Percentiles rank a stretch among this genome's conserved stretches.
phyloP scores from a whole-genome alignment of 1,139 yeast genomes.

The Petasospora rhodanensis region DNA sequence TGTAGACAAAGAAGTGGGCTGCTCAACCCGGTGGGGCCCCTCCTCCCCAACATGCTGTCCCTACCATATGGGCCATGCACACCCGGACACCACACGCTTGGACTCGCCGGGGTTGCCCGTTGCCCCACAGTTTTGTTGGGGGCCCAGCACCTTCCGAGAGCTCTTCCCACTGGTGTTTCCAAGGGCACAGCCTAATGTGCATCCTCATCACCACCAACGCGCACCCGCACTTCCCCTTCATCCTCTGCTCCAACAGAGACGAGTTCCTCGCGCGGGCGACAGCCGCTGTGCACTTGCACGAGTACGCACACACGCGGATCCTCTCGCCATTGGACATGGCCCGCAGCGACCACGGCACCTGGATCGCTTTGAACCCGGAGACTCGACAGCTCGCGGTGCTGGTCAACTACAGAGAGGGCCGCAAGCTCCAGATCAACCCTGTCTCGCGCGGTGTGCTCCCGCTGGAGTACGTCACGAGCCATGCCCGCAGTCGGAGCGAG shows the following conservation, averaged over 20 bases:
- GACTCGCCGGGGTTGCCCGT: too few relatives aligned
- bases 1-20: too few relatives aligned
- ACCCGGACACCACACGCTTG: too few relatives aligned
- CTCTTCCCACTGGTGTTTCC: too few relatives aligned
- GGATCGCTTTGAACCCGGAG: conserved; percentile 70
- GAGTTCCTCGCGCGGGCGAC: conserved; percentile 78
- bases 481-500: conserved; percentile 33
- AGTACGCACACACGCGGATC: conserved; percentile 33
- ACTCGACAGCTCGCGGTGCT: conserved; percentile 67
- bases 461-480: conserved; percentile 44
- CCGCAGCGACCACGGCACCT: conserved; percentile 76
- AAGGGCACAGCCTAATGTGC: conserved; percentile 50
- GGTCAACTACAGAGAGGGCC: conserved; percentile 59
- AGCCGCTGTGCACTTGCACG: conserved; percentile 50
- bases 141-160: background rate
- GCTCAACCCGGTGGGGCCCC: too few relatives aligned
- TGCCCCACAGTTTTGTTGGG: too few relatives aligned
- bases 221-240: conserved; percentile 63
- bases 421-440: conserved; percentile 23
- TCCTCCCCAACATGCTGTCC: too few relatives aligned
- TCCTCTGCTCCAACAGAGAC: conserved; percentile 79
- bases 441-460: conserved; percentile 76
- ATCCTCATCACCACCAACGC: conserved; percentile 55
- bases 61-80: too few relatives aligned
- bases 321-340: conserved; percentile 76